Conservation (phyloP, 768 basidiomycete genomes). For the Hygrophorus russula region DNA sequence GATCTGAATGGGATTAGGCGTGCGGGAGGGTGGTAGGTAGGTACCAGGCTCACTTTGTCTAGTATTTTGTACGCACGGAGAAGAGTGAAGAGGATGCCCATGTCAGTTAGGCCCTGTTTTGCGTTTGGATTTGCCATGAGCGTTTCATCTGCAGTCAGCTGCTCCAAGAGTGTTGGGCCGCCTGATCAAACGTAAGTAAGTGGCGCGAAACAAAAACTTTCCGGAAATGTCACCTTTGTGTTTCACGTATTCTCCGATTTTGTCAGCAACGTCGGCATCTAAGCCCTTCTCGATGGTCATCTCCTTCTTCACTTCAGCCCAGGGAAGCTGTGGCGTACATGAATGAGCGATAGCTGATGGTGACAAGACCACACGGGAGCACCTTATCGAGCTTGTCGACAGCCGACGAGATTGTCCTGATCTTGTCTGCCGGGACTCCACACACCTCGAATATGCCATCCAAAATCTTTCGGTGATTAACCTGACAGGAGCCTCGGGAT, state of each 20-base stretch:
- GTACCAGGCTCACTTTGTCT: slow-evolving; percentile 44
- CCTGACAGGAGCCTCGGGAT: slow-evolving; percentile 26
- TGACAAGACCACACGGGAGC: slow-evolving; percentile 6
- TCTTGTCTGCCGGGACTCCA: slow-evolving; percentile 85
- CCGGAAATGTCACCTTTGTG: slow-evolving; percentile 58
- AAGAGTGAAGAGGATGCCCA: slow-evolving; percentile 74
- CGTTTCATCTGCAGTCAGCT: slow-evolving; percentile 48
- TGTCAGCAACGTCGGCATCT: slow-evolving; percentile 70
- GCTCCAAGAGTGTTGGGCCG: slow-evolving; percentile 63
- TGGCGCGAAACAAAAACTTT: neutral
- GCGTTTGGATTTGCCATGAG: slow-evolving; percentile 66
- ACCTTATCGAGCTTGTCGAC: slow-evolving; percentile 99
- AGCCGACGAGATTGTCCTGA: slow-evolving; percentile 85
- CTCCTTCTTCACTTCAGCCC: slow-evolving; percentile 88
- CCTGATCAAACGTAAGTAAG: slow-evolving; percentile 31
- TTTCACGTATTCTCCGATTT: slow-evolving; percentile 95
- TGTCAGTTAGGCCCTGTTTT: slow-evolving; percentile 76
- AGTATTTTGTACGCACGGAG: slow-evolving; percentile 72
- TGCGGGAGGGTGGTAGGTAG: neutral
- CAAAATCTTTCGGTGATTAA: slow-evolving; percentile 94
- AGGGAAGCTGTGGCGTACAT: slow-evolving; percentile 47
- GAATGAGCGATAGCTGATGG: neutral
- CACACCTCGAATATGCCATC: slow-evolving; percentile 97
- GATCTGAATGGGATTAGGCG: slow-evolving; percentile 34
- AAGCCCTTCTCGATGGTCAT: slow-evolving; percentile 96